Percentiles rank a stretch among this genome's conserved stretches.
Conservation (phyloP, 345 rosid genomes). For the Kandelia obovata region DNA sequence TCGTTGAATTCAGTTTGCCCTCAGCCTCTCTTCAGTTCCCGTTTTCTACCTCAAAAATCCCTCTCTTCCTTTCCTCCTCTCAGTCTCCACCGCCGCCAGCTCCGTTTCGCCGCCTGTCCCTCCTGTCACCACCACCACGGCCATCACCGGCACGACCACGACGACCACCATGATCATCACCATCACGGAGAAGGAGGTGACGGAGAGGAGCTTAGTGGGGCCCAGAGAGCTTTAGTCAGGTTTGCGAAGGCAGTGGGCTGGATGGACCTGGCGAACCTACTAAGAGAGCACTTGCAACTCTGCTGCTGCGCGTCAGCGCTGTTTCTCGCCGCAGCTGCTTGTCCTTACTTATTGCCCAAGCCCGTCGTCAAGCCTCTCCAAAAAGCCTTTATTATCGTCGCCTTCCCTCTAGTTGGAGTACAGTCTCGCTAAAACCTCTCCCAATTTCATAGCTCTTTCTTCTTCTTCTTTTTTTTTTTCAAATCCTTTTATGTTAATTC, state of each 20-base stretch:
- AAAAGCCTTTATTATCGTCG: slow-evolving; percentile 56
- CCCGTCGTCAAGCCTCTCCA: slow-evolving; percentile 58
- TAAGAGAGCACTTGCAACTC: slow-evolving; percentile 78
- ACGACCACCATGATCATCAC: slow-evolving; percentile 39
- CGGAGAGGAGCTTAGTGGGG: slow-evolving; percentile 37
- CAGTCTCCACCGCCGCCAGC: slow-evolving; percentile 16
- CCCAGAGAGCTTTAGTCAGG: slow-evolving; percentile 46
- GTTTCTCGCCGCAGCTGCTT: slow-evolving; percentile 70
- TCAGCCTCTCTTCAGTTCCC: slow-evolving; percentile 19
- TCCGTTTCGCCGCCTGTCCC: slow-evolving; percentile 23
- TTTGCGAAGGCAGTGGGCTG: slow-evolving; percentile 74
- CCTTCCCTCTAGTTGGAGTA: slow-evolving; percentile 94
- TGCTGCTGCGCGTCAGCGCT: slow-evolving; percentile 74
- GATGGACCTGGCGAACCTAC: slow-evolving; percentile 65
- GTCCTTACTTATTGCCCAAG: slow-evolving; percentile 68
- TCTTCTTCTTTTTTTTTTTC: not conserved
- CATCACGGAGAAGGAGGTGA: slow-evolving; percentile 36
- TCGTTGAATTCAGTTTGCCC: slow-evolving; percentile 27
- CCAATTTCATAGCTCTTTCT: not conserved
- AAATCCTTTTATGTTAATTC: too few species aligned
- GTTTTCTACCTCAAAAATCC: slow-evolving; percentile 24
- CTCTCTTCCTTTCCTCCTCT: slow-evolving; percentile 7
- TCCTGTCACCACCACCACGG: slow-evolving; percentile 19
- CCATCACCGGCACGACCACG: slow-evolving; percentile 24
- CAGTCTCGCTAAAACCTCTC: not conserved